Evolutionary conservation across 2,329 filamentous ascomycete genomes (phyloP), one percentile per base, ranked within the genome.

Genomic region (Dothideomycetes sp.): DNA sequence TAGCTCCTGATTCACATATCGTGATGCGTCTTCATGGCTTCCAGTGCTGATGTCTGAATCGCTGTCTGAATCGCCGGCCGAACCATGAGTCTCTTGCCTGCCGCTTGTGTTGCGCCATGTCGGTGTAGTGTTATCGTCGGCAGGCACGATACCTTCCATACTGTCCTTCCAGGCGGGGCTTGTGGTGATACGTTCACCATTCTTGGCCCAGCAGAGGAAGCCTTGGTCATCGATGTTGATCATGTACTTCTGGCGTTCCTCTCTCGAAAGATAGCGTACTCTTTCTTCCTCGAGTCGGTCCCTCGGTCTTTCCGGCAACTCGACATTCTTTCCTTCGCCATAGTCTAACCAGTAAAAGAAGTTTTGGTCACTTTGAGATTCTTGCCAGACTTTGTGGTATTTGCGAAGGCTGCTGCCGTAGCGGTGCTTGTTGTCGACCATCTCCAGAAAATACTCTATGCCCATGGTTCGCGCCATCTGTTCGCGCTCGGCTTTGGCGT

Each of bases 281-380:
- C 80, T 78, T 58, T 94, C 84, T 17, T 75, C 71, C 37, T 91
- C 84, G 5, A 94, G 66, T 11, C 77, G 69, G 45, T 84, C 80
- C 24, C 88, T 71, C 1, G 85, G 80, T 48, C 86, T 86, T 0
- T 75, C 71, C 3, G 77, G 72, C 10, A 89, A 65, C 47, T 89
- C 81, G 30, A 91, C 57, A 27, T 73, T 60, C 50, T 68, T 77
- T 0, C 88, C 88, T 34, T 80, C 80, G 4, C 88, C 88, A 44
- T 82, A 70, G 56, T 95, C 88, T 1, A 94, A 69, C 87, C 88
- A 94, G 63, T 87, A 89, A 59, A 94, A 94, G 70, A 88, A 95
- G 56, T 91, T 94, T 57, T 94, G 82, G 4, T 78, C 74, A 0
- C 85, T 89, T 19, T 83, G 69, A 1, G 76, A 68, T 45, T 73